Conservation (phyloP, 768 basidiomycete genomes). For the Daedaleopsis nitida region DNA sequence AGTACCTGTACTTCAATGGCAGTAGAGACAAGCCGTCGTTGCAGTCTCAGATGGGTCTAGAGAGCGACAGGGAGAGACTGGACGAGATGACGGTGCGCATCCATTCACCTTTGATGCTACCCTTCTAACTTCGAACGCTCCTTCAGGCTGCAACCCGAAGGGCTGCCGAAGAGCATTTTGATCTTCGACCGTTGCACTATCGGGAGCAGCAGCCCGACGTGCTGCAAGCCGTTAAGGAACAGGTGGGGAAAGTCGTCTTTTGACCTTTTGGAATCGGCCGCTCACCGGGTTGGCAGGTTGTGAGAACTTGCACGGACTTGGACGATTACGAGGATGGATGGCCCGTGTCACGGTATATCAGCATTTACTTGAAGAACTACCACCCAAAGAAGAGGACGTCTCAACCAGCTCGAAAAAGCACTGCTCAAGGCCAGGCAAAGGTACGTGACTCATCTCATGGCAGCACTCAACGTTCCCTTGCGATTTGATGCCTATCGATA, state of each 20-base stretch:
- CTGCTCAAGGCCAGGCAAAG: neutral
- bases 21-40: neutral
- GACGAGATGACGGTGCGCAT: neutral
- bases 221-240: neutral
- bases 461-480: no score
- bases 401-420: neutral
- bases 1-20: neutral
- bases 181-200: neutral
- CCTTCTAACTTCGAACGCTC: neutral
- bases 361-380: neutral
- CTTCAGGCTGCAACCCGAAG: neutral
- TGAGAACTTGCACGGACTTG: neutral
- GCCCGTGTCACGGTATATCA: neutral
- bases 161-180: neutral
- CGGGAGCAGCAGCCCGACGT: neutral
- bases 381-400: neutral
- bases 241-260: neutral
- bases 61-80: neutral
- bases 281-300: neutral
- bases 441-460: neutral
- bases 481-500: no score
- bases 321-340: neutral
- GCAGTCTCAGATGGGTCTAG: neutral
- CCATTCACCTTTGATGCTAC: neutral
- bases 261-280: neutral